Conservation (phyloP, 805 yeast genomes). For the Candida sonorensis region DNA sequence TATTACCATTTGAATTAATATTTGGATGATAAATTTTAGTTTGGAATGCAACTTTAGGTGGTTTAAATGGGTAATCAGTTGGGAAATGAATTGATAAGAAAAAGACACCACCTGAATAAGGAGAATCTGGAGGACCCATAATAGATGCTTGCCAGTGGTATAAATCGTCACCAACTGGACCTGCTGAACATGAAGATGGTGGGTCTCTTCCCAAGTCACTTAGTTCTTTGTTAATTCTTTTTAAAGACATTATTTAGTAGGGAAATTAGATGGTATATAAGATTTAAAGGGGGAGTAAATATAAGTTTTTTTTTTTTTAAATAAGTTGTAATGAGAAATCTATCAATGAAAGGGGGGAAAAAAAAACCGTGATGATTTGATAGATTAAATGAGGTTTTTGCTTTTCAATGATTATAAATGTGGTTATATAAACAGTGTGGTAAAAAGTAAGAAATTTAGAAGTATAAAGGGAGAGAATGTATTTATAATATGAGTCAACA, state of each 20-base stretch:
- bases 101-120: conserved; percentile 78
- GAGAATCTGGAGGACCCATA: conserved; percentile 98
- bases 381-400: too few relatives aligned
- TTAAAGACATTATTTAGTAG: conserved; percentile 91
- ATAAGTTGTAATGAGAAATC: too few relatives aligned
- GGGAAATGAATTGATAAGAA: conserved; percentile 97
- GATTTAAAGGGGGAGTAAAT: too few relatives aligned
- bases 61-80: conserved; percentile 98
- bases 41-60: conserved; percentile 89
- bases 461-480: too few relatives aligned
- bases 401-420: too few relatives aligned
- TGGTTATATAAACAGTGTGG: too few relatives aligned
- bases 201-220: conserved; percentile 98
- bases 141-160: conserved; percentile 99
- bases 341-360: too few relatives aligned
- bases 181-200: conserved; percentile 98
- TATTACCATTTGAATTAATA: conserved; percentile 92
- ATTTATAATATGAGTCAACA: too few relatives aligned
- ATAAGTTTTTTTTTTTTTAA: too few relatives aligned
- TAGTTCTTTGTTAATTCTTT: conserved; percentile 94
- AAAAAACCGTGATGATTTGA: too few relatives aligned
- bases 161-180: conserved; percentile 96
- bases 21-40: conserved; percentile 97
- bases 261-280: too few relatives aligned
- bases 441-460: too few relatives aligned